Conservation (phyloP, 805 yeast species). For the Candida piceae region DNA sequence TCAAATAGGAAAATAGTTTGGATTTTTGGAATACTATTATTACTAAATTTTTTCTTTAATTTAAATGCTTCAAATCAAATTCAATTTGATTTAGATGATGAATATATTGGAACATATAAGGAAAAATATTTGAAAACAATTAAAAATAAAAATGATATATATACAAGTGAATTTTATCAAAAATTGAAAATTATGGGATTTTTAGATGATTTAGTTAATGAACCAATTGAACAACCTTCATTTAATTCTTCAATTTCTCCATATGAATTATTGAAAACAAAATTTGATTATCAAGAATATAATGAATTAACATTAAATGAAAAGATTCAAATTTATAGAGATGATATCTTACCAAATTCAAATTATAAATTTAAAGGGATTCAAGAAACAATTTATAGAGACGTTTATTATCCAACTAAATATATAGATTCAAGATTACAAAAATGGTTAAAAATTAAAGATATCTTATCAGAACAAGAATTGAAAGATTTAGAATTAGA, state of each 20-base stretch:
- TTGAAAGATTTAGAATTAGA: slow-evolving; percentile 16
- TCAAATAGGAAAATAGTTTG: slow-evolving; percentile 12
- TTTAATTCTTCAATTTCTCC: slow-evolving; percentile 22
- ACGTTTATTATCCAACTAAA: slow-evolving; percentile 24
- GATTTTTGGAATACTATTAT: slow-evolving; percentile 7
- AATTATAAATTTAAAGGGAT: slow-evolving; percentile 24
- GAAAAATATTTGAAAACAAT: slow-evolving; percentile 24
- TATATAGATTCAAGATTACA: slow-evolving; percentile 22
- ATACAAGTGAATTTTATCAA: slow-evolving; percentile 24
- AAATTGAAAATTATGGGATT: slow-evolving; percentile 24
- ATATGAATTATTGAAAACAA: slow-evolving; percentile 13
- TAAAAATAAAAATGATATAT: slow-evolving; percentile 16
- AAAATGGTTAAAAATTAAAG: slow-evolving; percentile 26
- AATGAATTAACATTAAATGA: slow-evolving; percentile 8
- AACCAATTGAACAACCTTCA: slow-evolving; percentile 20
- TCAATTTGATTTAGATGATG: slow-evolving; percentile 19
- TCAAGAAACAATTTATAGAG: slow-evolving; percentile 26
- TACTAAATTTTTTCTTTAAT: slow-evolving; percentile 12
- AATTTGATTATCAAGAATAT: slow-evolving; percentile 13
- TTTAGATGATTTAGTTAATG: slow-evolving; percentile 27
- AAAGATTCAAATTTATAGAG: slow-evolving; percentile 16
- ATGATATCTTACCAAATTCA: slow-evolving; percentile 16
- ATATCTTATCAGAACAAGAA: slow-evolving; percentile 20
- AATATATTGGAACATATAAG: slow-evolving; percentile 27
- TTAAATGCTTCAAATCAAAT: slow-evolving; percentile 4